Base-by-base conservation (phyloP, 768 basidiomycete species). In the Suillus americanus region DNA sequence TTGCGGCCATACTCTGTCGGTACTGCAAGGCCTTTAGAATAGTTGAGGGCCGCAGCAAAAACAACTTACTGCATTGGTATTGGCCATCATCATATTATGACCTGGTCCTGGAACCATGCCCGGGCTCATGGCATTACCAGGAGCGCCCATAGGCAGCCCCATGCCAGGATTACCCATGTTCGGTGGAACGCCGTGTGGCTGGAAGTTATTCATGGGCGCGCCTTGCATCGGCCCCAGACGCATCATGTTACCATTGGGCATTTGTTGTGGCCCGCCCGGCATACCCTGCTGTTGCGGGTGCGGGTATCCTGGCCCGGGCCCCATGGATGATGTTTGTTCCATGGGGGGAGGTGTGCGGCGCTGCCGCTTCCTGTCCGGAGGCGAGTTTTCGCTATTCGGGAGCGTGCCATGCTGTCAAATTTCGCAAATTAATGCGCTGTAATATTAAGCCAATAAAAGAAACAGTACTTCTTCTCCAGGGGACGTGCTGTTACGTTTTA, bases 401-500 rank as follows among this genome's bases (percentile, higher is more conserved):
- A 82, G 70, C 54, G 74, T 78, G 46, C 84, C 85, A 63, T 83
- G 83, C 83, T 84, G 67, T 48, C 43, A 51, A 56, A 61, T 45
- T 45, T 28, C 41, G 18, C 10, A 45, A 60, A 46, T 12, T 40
- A 23, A 50, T 53, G 18, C 25, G 60, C 67, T 43, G 25, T 43
- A n/a, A 53, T 43, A 53, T 55, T 6, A 62, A 56, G 2, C 54
- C n/a, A 57, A 62, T 46, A 65, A n/a, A 64, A 50, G 37, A 53
- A 63, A 67, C 66, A 25, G 67, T 67, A 87, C 87, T 70, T 88
- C 87, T 74, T 87, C 87, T 41, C 81, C 83, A 7, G 87, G 87
- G 7, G 87, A 86, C 13, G 85, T 88, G 71, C 86, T 88, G 67
- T 77, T 86, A 67, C 87, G 81, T 68, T 88, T 87, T 25, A 75